Evolutionary conservation across 129 eudicot genomes (phyloP).

Genomic region (Daucus carota): DH1_v3.0 NC_030383.2:37916001-37916500

Average conservation of each 20-base stretch:
- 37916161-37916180: background rate
- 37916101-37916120: background rate
- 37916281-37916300: background rate
- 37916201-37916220: background rate
- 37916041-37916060: background rate
- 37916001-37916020: constrained; percentile 41
- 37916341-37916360: background rate
- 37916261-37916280: background rate
- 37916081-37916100: background rate
- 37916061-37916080: background rate
- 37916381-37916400: background rate
- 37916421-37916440: background rate
- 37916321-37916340: background rate
- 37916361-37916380: background rate
- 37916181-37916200: background rate
- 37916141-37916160: background rate
- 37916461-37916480: background rate
- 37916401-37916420: background rate
- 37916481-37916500: background rate
- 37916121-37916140: background rate
- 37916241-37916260: background rate
- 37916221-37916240: background rate
- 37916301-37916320: background rate
- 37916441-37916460: background rate
- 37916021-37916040: background rate